Evolutionary conservation across 495 filamentous ascomycete genomes (phyloP).

Genomic region (Penicillium soppii): DNA sequence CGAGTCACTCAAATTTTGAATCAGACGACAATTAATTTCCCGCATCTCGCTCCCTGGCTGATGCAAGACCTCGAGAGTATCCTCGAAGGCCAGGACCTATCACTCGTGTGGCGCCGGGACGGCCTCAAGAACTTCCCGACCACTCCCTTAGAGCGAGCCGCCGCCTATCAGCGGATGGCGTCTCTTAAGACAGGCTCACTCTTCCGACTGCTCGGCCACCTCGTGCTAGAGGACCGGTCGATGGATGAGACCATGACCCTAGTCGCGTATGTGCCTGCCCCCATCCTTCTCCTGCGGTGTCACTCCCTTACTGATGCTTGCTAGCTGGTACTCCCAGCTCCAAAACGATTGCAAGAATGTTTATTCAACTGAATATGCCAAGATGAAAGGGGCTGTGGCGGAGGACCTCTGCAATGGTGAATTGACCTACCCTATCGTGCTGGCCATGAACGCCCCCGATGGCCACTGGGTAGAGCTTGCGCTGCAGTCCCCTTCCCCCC

Average conservation of each 20-base stretch:
- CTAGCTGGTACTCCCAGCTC: constrained; percentile 30
- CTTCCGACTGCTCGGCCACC: constrained; percentile 21
- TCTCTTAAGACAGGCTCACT: constrained; percentile 23
- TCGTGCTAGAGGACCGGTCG: constrained; percentile 17
- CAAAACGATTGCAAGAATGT: constrained; percentile 37
- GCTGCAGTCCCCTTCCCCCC: constrained; percentile 15
- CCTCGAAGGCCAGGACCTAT: constrained; percentile 32
- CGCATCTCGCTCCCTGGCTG: constrained; percentile 19
- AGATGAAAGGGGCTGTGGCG: constrained; percentile 25
- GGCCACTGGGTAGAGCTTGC: constrained; percentile 17
- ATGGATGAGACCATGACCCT: constrained; percentile 18
- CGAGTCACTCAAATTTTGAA: constrained; percentile 24
- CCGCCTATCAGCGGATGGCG: constrained; percentile 20
- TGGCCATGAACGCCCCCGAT: constrained; percentile 20
- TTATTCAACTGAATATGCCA: constrained; percentile 29
- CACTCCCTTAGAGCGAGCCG: constrained; percentile 5
- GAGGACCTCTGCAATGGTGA: constrained; percentile 35
- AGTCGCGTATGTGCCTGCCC: constrained; percentile 16
- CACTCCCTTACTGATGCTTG: background rate
- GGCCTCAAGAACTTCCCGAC: constrained; percentile 19
- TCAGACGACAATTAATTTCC: constrained; percentile 15
- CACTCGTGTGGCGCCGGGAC: constrained; percentile 33
- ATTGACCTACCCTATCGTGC: constrained; percentile 27
- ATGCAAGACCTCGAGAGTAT: constrained; percentile 27
- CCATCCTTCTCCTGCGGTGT: background rate